Base-by-base conservation (phyloP, 371 early-diverging fungal species). In the Mucor circinelloides region DNA sequence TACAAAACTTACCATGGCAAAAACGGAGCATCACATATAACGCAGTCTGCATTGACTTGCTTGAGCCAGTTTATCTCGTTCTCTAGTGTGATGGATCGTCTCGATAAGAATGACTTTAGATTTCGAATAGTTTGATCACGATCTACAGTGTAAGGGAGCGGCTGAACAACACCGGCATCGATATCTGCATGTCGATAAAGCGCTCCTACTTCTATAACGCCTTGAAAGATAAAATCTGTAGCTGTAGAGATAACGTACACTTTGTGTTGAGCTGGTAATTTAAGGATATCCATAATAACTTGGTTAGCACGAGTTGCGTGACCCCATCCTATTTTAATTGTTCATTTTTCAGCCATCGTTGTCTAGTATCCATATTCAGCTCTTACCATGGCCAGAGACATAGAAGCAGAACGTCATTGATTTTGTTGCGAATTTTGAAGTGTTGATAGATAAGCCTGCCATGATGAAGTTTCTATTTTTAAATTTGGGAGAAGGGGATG, bases 101-200 rank as follows among this genome's bases (percentile, higher is more conserved):
- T 79, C 6, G 75, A 71, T 38, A 88, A 58, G 73, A 88, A 89
- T 9, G 67, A 46, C 58, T 60, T 75, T 28, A 86, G 72, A 32
- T 85, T 77, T 23, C 67, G 69, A 55, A 88, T 85, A 8, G 88
- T 89, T 64, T 78, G 77, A 10, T 82, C 76, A 13, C 85, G 76
- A 69, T 92, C 90, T 6, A 92, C 90, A 2, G 87, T 89, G 36
- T 91, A 90, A 13, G 93, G 89, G 58, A 91, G 79, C 40, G 87
- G 87, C 66, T 93, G 91, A 6, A 89, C 85, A 3, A 90, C 90
- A 23, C 90, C 90, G 13, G 89, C 88, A 75, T 91, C 90, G 34
- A 90, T 81, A 40, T 82, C 82, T 13, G 85, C 83, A 58, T 89
- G 87, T 23, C 86, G 82, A 64, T 85, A 88, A 17, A 77, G 65